phyloP scores from a whole-genome alignment of 1,284 basidiomycete genomes.

The Ganoderma sinense region DNA sequence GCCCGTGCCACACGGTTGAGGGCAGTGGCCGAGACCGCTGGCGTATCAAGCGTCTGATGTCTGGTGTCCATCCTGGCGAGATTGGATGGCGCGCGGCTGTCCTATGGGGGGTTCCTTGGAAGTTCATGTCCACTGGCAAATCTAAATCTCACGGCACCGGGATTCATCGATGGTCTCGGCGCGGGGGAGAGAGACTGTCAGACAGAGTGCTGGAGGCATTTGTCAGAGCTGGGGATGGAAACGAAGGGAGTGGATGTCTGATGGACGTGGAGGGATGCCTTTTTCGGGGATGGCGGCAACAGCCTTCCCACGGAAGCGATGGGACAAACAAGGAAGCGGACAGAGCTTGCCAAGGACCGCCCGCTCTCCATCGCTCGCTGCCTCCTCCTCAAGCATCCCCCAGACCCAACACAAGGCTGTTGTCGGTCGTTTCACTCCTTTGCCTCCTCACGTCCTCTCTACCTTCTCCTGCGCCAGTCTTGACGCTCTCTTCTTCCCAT shows the following conservation, averaged over 20 bases:
- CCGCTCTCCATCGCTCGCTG: conserved; percentile 18
- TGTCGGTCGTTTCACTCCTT: conserved; percentile 34
- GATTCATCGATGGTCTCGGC: too few species aligned
- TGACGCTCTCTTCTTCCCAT: conserved; percentile 35
- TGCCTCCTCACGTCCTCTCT: conserved; percentile 12
- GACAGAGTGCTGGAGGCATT: neutral
- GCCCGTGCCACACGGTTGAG: too few species aligned
- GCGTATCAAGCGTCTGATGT: neutral
- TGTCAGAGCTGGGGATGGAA: neutral
- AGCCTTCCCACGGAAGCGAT: conserved; percentile 32
- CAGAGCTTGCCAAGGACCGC: neutral
- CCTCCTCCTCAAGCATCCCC: conserved; percentile 15
- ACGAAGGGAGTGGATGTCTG: neutral
- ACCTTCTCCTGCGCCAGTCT: conserved; percentile 12
- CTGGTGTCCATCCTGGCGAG: neutral
- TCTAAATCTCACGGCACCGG: too few species aligned
- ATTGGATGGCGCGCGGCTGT: neutral
- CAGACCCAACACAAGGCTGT: conserved; percentile 34
- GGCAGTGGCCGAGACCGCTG: neutral
- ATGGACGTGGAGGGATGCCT: conserved; percentile 5
- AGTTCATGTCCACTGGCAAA: too few species aligned
- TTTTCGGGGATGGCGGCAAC: conserved; percentile 22
- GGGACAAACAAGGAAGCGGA: conserved; percentile 29
- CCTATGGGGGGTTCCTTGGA: neutral
- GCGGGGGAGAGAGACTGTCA: neutral